A percentile compares a stretch with the other conserved stretches of the same genome.
These are phyloP conservation scores for Cyberlindnera euphorbiae DNA, from an alignment of 805 yeast genomes.

Conservation along the genomic window DNA sequence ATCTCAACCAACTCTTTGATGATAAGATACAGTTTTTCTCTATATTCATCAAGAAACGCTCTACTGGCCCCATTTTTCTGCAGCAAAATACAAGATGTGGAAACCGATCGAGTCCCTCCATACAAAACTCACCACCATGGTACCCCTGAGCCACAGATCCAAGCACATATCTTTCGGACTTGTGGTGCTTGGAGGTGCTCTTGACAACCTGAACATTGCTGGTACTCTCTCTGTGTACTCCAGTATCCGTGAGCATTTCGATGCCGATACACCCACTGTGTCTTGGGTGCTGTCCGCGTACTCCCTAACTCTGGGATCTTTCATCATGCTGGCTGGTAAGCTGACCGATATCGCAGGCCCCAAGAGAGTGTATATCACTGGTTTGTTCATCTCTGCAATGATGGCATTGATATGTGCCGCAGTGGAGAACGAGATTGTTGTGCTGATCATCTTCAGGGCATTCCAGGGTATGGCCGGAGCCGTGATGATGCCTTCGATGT, in stretches of 20 bases:
- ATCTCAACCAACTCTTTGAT: too few relatives aligned
- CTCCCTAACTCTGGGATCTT: slow-evolving; percentile 40
- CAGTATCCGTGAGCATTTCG: slow-evolving; percentile 3
- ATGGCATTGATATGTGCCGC: slow-evolving; percentile 32
- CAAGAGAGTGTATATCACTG: slow-evolving; percentile 22
- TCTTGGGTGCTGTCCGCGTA: slow-evolving; percentile 41
- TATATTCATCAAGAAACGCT: too few relatives aligned
- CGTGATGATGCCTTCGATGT: slow-evolving; percentile 34
- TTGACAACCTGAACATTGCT: slow-evolving; percentile 4
- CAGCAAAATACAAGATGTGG: too few relatives aligned
- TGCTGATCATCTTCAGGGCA: slow-evolving; percentile 38
- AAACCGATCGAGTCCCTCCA: too few relatives aligned
- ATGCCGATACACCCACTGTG: slow-evolving; percentile 25
- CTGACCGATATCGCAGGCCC: slow-evolving; percentile 38
- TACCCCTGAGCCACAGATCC: too few relatives aligned
- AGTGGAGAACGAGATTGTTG: slow-evolving; percentile 30
- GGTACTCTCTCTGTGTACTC: slow-evolving; percentile 2
- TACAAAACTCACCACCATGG: too few relatives aligned
- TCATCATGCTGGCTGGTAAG: slow-evolving; percentile 38
- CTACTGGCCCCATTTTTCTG: too few relatives aligned
- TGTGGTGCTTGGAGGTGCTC: slow-evolving; percentile 5
- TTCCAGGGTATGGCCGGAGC: slow-evolving; percentile 42
- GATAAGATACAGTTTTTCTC: too few relatives aligned
- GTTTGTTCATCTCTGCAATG: slow-evolving; percentile 23
- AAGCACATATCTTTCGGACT: slow-evolving; percentile 18